These are phyloP conservation scores for Solanum chmielewskii DNA, from an alignment of 257 asterid genomes.

Conservation along the genomic window DNA sequence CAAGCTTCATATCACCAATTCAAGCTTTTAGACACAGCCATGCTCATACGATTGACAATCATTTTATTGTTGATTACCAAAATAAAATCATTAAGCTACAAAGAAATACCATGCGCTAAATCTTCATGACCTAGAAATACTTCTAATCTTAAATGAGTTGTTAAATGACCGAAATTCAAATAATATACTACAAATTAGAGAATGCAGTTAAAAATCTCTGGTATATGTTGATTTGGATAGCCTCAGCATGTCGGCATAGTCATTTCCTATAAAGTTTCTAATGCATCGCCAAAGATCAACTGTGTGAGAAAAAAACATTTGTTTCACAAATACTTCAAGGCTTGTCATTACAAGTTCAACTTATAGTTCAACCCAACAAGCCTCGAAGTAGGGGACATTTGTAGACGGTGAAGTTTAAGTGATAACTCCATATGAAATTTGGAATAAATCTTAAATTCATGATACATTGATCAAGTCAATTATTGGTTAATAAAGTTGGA, in stretches of 20 bases:
- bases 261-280: too few relatives aligned
- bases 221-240: not conserved
- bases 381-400: not conserved
- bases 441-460: too few relatives aligned
- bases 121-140: not conserved
- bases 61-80: not conserved
- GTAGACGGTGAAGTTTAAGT: not conserved
- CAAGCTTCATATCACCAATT: too few relatives aligned
- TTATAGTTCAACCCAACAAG: not conserved
- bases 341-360: not conserved
- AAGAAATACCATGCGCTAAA: not conserved
- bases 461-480: not conserved
- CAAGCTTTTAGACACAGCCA: not conserved
- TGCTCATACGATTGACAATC: not conserved
- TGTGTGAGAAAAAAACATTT: not conserved
- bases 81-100: not conserved
- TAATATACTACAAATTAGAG: not conserved
- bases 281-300: not conserved
- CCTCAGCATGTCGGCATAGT: not conserved
- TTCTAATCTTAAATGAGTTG: not conserved
- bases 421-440: not conserved
- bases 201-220: not conserved
- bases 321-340: not conserved
- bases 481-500: too few relatives aligned
- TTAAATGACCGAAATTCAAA: too few relatives aligned